Conservation (phyloP, 805 yeast species). For the Barnettozyma wickerhamii region DNA sequence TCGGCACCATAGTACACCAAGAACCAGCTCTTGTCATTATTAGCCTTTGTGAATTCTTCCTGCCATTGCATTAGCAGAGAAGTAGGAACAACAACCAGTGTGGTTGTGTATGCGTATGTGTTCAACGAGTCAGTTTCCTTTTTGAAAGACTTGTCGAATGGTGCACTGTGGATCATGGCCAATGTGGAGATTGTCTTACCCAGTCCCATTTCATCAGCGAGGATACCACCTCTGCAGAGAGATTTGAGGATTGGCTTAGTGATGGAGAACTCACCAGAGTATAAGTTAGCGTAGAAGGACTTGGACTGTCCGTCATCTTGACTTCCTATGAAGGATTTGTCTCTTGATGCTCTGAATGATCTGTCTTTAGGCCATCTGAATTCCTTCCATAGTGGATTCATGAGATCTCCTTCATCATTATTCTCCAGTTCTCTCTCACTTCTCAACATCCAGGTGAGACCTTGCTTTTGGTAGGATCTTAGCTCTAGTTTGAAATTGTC, state of each 20-base stretch:
- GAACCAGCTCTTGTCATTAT: slow-evolving; percentile 41
- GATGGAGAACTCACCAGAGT: slow-evolving; percentile 72
- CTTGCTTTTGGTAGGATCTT: slow-evolving; percentile 79
- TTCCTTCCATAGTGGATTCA: slow-evolving; percentile 85
- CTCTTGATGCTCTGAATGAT: slow-evolving; percentile 32
- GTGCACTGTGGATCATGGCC: slow-evolving; percentile 64
- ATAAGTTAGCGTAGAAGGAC: slow-evolving; percentile 70
- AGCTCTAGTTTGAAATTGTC: slow-evolving; percentile 53
- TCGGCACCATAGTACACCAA: slow-evolving; percentile 75
- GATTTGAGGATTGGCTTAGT: slow-evolving; percentile 62
- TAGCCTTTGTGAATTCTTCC: slow-evolving; percentile 63
- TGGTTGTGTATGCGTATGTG: slow-evolving; percentile 61
- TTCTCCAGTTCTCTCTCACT: slow-evolving; percentile 57
- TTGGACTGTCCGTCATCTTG: slow-evolving; percentile 10
- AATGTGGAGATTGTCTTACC: slow-evolving; percentile 89
- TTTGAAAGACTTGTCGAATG: slow-evolving; percentile 38
- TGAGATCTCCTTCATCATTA: slow-evolving; percentile 43
- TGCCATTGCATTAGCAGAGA: slow-evolving; percentile 91
- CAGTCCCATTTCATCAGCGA: slow-evolving; percentile 96
- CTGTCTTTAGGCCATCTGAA: slow-evolving; percentile 66
- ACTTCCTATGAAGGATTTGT: slow-evolving; percentile 11
- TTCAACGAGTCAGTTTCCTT: background rate
- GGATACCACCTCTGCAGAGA: slow-evolving; percentile 71
- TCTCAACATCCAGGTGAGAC: slow-evolving; percentile 84
- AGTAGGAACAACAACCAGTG: slow-evolving; percentile 85